Conservation (phyloP, 331 rosid species). For the Acacia pycnantha region DNA sequence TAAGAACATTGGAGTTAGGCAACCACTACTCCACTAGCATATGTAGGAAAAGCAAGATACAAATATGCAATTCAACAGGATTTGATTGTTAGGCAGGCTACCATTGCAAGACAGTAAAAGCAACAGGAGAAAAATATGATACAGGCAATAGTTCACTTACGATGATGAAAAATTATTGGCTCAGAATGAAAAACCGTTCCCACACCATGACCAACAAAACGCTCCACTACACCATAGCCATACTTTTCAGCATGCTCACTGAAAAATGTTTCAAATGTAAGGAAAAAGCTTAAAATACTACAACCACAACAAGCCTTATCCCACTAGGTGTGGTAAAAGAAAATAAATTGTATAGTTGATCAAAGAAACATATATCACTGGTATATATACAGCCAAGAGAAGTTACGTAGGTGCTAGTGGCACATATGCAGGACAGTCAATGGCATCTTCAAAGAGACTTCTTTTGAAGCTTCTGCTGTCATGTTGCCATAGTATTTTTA, state of each 20-base stretch:
- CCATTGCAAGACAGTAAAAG: conserved; percentile 5
- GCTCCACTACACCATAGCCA: conserved; percentile 87
- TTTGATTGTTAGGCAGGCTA: conserved; percentile 15
- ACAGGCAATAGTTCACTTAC: conserved; percentile 47
- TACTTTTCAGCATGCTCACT: conserved; percentile 90
- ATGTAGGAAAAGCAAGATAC: neutral
- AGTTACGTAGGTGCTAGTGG: neutral
- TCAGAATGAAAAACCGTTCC: conserved; percentile 93
- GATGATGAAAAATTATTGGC: conserved; percentile 72
- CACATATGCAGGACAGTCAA: neutral
- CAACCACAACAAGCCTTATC: neutral
- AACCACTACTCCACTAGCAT: conserved; percentile 3
- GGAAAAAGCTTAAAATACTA: conserved; percentile 17
- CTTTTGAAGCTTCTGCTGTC: neutral
- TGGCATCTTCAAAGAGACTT: neutral
- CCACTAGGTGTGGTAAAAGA: neutral
- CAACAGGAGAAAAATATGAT: conserved; percentile 5
- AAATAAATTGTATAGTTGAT: neutral
- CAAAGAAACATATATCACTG: neutral
- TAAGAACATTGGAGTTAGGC: neutral
- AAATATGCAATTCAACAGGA: conserved; percentile 4
- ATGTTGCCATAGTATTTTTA: neutral
- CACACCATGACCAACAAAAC: conserved; percentile 98
- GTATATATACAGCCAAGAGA: neutral
- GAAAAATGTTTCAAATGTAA: conserved; percentile 34